Evolutionary conservation across 2,329 filamentous ascomycete species (phyloP).

Genomic region (Niveomyces coronatus): DNA sequence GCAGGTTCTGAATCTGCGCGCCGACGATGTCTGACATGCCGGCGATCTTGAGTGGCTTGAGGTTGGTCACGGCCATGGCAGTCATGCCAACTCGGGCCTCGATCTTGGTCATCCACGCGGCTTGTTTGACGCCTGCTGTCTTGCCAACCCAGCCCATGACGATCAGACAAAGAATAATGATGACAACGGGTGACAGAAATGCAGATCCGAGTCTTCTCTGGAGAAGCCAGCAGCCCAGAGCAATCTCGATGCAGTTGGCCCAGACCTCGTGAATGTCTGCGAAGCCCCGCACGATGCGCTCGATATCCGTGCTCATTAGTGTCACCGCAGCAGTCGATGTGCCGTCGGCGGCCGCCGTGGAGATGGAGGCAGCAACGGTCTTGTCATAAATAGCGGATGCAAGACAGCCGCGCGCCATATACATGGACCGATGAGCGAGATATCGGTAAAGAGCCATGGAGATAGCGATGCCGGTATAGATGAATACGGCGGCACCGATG

Average conservation of each 20-base stretch:
- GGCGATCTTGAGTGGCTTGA: slow-evolving; percentile 37
- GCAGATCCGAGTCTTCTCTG: slow-evolving; percentile 19
- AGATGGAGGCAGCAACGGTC: slow-evolving; percentile 21
- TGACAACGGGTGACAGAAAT: slow-evolving; percentile 17
- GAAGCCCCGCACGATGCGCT: slow-evolving; percentile 18
- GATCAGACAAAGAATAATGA: slow-evolving; percentile 12
- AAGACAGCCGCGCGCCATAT: slow-evolving; percentile 24
- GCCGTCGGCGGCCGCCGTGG: slow-evolving; percentile 20
- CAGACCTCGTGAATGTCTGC: slow-evolving; percentile 19
- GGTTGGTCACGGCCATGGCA: slow-evolving; percentile 28
- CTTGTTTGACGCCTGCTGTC: slow-evolving; percentile 16
- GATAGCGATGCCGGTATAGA: slow-evolving; percentile 31
- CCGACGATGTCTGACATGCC: slow-evolving; percentile 20
- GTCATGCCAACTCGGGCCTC: slow-evolving; percentile 32
- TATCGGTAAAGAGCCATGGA: slow-evolving; percentile 30
- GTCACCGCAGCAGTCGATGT: slow-evolving; percentile 20
- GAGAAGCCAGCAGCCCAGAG: slow-evolving; percentile 20
- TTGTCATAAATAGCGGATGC: slow-evolving; percentile 24
- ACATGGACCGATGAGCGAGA: slow-evolving; percentile 22
- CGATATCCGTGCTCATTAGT: slow-evolving; percentile 24
- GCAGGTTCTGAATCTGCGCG: slow-evolving; percentile 15
- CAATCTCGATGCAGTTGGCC: slow-evolving; percentile 19
- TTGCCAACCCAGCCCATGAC: slow-evolving; percentile 10
- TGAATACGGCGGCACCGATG: slow-evolving; percentile 29
- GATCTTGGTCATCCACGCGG: slow-evolving; percentile 31